Evolutionary conservation across 192 early-diverging fungal species (phyloP).

Genomic region (Rhizoclosmatium sp.): DNA sequence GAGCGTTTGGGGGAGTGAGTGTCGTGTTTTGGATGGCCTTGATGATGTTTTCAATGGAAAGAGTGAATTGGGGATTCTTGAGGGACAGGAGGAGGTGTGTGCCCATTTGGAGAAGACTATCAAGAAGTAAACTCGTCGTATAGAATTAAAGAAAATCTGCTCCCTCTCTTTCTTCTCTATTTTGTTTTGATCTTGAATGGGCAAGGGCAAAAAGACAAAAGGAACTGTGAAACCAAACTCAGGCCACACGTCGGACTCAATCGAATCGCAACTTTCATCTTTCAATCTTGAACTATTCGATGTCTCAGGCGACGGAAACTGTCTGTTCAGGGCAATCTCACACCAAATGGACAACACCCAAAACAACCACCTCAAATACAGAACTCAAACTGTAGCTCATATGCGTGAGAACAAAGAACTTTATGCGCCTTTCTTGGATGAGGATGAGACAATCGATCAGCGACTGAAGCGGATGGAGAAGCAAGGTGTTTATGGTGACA

Average conservation of each 20-base stretch:
- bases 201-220: neutral
- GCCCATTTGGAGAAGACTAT: no score
- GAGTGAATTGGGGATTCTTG: no score
- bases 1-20: no score
- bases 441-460: constrained; percentile 39
- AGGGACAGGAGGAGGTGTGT: no score
- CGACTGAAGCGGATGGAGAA: constrained; percentile 43
- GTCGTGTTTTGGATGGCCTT: no score
- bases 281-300: constrained; percentile 12
- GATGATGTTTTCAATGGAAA: no score
- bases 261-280: constrained; percentile 8
- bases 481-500: constrained; percentile 45
- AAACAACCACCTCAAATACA: constrained; percentile 24
- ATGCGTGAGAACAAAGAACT: constrained; percentile 35
- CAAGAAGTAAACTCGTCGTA: no score
- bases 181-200: neutral
- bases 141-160: no score
- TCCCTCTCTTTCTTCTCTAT: no score
- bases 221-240: neutral
- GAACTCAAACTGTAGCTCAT: constrained; percentile 23
- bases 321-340: constrained; percentile 49
- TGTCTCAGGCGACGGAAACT: constrained; percentile 53
- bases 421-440: constrained; percentile 43
- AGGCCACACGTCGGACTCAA: neutral
- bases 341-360: constrained; percentile 42